A percentile compares a stretch with the other conserved stretches of the same genome.
Evolutionary conservation across 805 yeast species (phyloP).

Genomic region (Peterozyma toletana): DNA sequence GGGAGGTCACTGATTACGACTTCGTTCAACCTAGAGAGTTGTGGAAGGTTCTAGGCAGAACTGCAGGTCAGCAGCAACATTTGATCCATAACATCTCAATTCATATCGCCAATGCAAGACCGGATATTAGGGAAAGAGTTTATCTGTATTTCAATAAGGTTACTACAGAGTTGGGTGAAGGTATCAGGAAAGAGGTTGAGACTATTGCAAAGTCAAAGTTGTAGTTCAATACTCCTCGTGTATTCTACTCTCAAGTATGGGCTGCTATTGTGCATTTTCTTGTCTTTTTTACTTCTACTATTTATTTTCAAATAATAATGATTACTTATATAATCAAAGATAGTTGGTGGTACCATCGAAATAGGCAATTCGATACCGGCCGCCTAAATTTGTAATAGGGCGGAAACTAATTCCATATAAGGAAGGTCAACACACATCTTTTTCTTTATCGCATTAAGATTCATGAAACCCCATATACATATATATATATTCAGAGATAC

Average conservation of each 20-base stretch:
- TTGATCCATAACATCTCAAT: conserved; percentile 79
- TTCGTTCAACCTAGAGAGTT: conserved; percentile 70
- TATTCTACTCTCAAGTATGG: too few relatives aligned
- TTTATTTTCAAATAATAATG: too few relatives aligned
- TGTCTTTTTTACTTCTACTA: too few relatives aligned
- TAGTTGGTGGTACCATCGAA: too few relatives aligned
- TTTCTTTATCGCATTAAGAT: too few relatives aligned
- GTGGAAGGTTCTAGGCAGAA: conserved; percentile 71
- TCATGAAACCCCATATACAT: neutral
- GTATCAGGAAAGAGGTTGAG: conserved; percentile 59
- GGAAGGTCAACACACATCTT: too few relatives aligned
- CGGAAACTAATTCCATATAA: too few relatives aligned
- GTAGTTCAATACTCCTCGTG: conserved; percentile 3
- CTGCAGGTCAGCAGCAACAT: conserved; percentile 77
- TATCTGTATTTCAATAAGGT: conserved; percentile 72
- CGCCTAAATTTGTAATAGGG: too few relatives aligned
- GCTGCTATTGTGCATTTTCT: too few relatives aligned
- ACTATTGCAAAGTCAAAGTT: conserved; percentile 30
- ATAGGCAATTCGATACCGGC: too few relatives aligned
- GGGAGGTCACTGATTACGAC: conserved; percentile 69
- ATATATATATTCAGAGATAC: neutral
- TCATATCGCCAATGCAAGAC: conserved; percentile 64
- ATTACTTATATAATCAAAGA: too few relatives aligned
- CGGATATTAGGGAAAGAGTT: conserved; percentile 72
- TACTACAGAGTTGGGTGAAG: conserved; percentile 56